Evolutionary conservation across 371 early-diverging fungal genomes (phyloP), one percentile per base, ranked within the genome.

Genomic region (Conidiobolus coronatus): DNA sequence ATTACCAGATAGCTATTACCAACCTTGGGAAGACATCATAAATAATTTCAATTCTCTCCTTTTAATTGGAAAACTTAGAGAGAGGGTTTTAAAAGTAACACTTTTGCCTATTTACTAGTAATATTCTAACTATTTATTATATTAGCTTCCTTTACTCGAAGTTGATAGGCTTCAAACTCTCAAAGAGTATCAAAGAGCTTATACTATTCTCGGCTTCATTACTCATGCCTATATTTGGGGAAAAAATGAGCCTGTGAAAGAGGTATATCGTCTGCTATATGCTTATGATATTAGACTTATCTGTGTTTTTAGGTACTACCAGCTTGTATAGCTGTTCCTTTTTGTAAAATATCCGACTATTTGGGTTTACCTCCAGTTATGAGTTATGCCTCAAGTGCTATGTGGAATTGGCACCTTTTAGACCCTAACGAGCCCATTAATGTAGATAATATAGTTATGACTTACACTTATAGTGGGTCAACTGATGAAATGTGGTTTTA

Each of bases 401-500:
- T 84, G 53, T 94, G 86, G 85, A 94, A 94, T 64, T 91, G 81
- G 66, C 59, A 71, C 35, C 57, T 79, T 3, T 58, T 94, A 22
- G 85, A 85, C 60, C 65, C 70, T 9, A 56, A 71, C n/a, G 81
- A 71, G 0, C 75, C 79, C 1, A 61, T 69, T 44, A 70, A 75
- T 52, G 55, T 82, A 50, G 77, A 67, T 55, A 95, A 95, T 59
- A 46, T 93, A 19, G 67, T 73, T 13, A 75, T 83, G 0, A 58
- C 85, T 51, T 67, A 78, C 37, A 90, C 88, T 5, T 86, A 86
- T 52, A 77, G 88, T 6, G 91, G 93, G 14, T 71, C 79, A 14
- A 61, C 77, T 41, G 95, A 94, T 63, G 95, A 96, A 67, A 65
- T 89, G 0, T 93, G 94, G 93, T 96, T 96, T 57, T 93, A 88